Evolutionary conservation across 441 rosid species (phyloP), one percentile per base, ranked within the genome.

Genomic region (Sinapis alba): DNA sequence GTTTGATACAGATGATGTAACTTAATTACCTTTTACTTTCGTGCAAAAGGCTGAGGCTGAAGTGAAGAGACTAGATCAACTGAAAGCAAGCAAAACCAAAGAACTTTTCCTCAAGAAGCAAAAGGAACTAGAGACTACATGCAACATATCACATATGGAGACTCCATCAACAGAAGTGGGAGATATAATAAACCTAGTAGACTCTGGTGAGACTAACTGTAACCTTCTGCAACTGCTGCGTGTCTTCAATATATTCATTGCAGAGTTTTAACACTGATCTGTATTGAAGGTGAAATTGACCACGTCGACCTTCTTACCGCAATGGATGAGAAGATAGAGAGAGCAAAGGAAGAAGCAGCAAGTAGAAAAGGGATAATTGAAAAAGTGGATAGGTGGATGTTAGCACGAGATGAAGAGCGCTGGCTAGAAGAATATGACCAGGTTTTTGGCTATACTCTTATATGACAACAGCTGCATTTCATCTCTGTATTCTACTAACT

Each of bases 381-480:
- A 77, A 96, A 91, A 80, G 96, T 93, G 12, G 97, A 88, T 50
- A 93, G 71, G 75, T 96, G 97, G 97, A 87, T 89, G 56, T 72
- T 86, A 78, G 99, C 93, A 24, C 81, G 94, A 50, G 89, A 89
- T 62, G 99, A 95, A 83, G 99, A 93, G 83, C 90, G 88, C 19
- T 96, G 99, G 99, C 85, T 96, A 74, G 97, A 96, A 90, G 99
- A 96, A 68, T 96, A 96, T 75, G 91, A 87, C 90, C 91, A 72
- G 97, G 99, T 96, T 30, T 62, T n/a, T 23, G 1, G 15, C 72
- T 30, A 21, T 66, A 5, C 75, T 65, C 20, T 62, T 68, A 61
- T 71, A 71, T 16, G 30, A 50, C 30, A 51, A 2, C 70, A 27
- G 7, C 45, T 72, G 19, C 76, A 50, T 69, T 59, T 38, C 6